Evolutionary conservation across 257 asterid genomes (phyloP).

Genomic region (Phtheirospermum japonicum): DNA sequence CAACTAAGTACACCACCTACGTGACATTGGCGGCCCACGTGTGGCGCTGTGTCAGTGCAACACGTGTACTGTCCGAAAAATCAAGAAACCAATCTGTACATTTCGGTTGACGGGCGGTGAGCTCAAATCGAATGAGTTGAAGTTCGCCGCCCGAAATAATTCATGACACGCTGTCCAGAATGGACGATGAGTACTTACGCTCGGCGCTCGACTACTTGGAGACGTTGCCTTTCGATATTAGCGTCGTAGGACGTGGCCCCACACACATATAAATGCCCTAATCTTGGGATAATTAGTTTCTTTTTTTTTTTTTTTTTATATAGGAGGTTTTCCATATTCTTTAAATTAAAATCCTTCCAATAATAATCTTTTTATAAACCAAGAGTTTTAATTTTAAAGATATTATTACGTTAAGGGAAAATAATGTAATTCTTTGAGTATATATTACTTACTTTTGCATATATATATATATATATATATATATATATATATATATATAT

Average conservation of each 20-base stretch:
- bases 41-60: slow-evolving; percentile 56
- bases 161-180: slow-evolving; percentile 47
- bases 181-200: slow-evolving; percentile 67
- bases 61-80: slow-evolving; percentile 48
- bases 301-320: too few species aligned
- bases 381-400: too few species aligned
- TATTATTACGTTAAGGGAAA: too few species aligned
- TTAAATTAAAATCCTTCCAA: too few species aligned
- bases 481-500: too few species aligned
- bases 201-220: slow-evolving; percentile 75
- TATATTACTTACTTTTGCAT: too few species aligned
- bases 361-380: too few species aligned
- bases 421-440: too few species aligned
- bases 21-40: slow-evolving; percentile 61
- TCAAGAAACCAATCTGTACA: slow-evolving; percentile 50
- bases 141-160: slow-evolving; percentile 59
- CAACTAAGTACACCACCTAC: slow-evolving; percentile 46
- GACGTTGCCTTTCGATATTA: slow-evolving; percentile 39
- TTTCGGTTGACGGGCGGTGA: slow-evolving; percentile 66
- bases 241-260: slow-evolving; percentile 38
- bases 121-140: slow-evolving; percentile 44
- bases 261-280: slow-evolving; percentile 58
- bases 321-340: too few species aligned
- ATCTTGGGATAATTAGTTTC: slow-evolving; percentile 71
- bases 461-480: too few species aligned